Evolutionary conservation across 345 rosid genomes (phyloP).

Genomic region (Nasturtium officinale): DNA sequence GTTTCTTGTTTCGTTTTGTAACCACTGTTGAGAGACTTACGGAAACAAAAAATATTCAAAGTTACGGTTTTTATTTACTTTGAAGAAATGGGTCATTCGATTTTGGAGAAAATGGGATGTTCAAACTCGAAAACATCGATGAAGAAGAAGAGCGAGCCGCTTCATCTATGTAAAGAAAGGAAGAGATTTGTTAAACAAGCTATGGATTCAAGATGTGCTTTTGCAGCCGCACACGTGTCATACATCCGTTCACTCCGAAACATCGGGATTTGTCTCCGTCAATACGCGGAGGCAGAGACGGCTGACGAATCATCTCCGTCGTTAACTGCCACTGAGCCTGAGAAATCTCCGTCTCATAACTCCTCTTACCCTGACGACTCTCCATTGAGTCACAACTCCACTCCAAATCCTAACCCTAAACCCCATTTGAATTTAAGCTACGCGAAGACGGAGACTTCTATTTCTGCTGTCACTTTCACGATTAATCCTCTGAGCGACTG

Average conservation of each 20-base stretch:
- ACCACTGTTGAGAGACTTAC: constrained; percentile 32
- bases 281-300: constrained; percentile 74
- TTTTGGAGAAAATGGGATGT: constrained; percentile 64
- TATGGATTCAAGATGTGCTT: constrained; percentile 73
- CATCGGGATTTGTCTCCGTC: constrained; percentile 75
- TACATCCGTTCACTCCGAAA: constrained; percentile 72
- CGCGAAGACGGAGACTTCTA: constrained; percentile 50
- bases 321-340: constrained; percentile 66
- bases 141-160: constrained; percentile 54
- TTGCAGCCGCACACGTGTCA: constrained; percentile 92
- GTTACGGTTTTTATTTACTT: constrained; percentile 20
- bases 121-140: constrained; percentile 62
- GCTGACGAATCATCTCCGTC: constrained; percentile 63
- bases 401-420: constrained; percentile 41
- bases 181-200: constrained; percentile 75
- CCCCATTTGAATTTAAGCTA: constrained; percentile 55
- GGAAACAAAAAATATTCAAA: constrained; percentile 24
- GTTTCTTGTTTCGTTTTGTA: constrained; percentile 19
- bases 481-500: constrained; percentile 54
- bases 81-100: constrained; percentile 34
- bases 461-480: constrained; percentile 55
- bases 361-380: constrained; percentile 74
- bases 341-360: constrained; percentile 71
- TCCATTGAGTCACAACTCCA: constrained; percentile 54
- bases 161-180: constrained; percentile 73